Conservation (phyloP, 169 alveolate species). For the Plasmodium adleri region DNA sequence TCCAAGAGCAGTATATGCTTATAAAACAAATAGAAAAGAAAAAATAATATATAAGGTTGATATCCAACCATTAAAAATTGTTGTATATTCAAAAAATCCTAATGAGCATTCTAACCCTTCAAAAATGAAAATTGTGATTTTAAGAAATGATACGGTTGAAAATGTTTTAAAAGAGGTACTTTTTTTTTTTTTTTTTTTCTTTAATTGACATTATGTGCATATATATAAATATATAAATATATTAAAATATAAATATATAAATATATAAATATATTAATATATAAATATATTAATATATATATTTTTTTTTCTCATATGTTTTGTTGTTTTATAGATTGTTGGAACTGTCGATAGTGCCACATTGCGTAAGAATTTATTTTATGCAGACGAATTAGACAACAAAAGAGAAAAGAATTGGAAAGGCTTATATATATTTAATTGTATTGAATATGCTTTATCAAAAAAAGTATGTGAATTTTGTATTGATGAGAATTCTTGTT, state of each 20-base stretch:
- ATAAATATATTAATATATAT: background rate
- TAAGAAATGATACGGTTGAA: constrained; percentile 52
- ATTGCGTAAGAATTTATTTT: constrained; percentile 42
- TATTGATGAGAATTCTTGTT: constrained; percentile 38
- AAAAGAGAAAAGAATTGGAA: constrained; percentile 54
- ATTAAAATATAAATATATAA: background rate
- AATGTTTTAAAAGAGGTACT: constrained; percentile 46
- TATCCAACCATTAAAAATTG: constrained; percentile 48
- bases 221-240: background rate
- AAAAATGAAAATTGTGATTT: constrained; percentile 54
- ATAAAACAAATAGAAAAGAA: constrained; percentile 25
- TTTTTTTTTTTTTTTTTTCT: background rate
- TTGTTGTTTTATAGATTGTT: constrained; percentile 7
- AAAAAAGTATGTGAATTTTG: constrained; percentile 26
- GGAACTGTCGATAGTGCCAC: constrained; percentile 7
- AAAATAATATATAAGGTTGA: constrained; percentile 41
- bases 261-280: background rate
- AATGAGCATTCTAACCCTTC: constrained; percentile 45
- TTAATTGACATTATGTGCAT: background rate
- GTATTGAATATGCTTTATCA: constrained; percentile 14
- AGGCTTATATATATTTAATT: constrained; percentile 12
- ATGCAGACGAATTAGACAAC: constrained; percentile 19
- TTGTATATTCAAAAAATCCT: constrained; percentile 63
- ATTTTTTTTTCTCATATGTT: background rate
- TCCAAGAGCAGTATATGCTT: constrained; percentile 48